phyloP scores from a whole-genome alignment of 2,329 filamentous ascomycete genomes.

The Fusarium oxysporum region DNA sequence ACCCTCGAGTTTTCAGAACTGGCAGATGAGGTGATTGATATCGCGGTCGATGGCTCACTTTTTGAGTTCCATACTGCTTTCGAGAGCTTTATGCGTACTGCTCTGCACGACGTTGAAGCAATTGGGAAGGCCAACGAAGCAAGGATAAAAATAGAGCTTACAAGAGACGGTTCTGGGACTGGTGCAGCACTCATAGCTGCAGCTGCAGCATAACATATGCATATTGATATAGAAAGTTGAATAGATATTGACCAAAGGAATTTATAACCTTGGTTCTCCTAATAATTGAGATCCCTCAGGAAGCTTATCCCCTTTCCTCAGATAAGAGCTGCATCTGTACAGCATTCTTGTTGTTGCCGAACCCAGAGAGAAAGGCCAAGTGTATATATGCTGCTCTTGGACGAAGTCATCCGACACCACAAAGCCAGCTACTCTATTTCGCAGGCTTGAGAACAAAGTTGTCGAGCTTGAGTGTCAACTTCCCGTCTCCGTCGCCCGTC shows the following conservation, averaged over 20 bases:
- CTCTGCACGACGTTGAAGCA: not conserved
- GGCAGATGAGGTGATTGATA: not conserved
- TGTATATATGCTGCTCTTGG: rapidly evolving
- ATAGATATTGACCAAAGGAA: rapidly evolving
- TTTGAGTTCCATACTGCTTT: constrained; percentile 14
- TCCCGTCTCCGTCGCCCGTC: not conserved
- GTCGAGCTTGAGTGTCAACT: not conserved
- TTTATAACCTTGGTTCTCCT: not conserved
- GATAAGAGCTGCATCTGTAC: not conserved
- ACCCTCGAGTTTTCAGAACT: not conserved
- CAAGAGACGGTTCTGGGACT: constrained; percentile 6
- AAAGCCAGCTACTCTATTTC: not conserved
- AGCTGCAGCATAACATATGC: not conserved
- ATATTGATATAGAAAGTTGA: not conserved
- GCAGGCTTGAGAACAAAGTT: not conserved
- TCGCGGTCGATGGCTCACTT: constrained; percentile 4
- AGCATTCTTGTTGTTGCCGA: rapidly evolving
- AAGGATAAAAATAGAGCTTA: constrained; percentile 19
- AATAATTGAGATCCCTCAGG: not conserved
- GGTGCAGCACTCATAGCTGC: constrained; percentile 17
- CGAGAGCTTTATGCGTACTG: constrained; percentile 1
- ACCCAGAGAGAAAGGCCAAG: rapidly evolving
- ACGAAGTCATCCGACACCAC: rapidly evolving
- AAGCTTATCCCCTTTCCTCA: not conserved
- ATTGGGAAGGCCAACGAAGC: not conserved